A percentile compares a stretch with the other conserved stretches of the same genome.
Conservation (phyloP, 1,139 yeast species). For the Kodamaea fungicola region DNA sequence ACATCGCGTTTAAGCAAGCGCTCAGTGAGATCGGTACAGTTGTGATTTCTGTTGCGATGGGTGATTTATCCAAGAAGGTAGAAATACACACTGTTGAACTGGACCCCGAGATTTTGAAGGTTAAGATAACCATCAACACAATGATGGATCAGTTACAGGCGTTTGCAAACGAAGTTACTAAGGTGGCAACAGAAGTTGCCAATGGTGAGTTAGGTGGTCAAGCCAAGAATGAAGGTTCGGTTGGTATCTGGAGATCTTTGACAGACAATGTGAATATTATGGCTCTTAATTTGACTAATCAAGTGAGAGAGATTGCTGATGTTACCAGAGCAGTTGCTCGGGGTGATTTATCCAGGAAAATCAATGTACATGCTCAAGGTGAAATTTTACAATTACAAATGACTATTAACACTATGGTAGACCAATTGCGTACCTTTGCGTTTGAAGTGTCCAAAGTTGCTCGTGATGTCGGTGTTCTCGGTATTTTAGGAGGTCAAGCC, state of each 20-base stretch:
- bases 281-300: constrained; percentile 84
- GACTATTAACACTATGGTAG: constrained; percentile 85
- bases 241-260: constrained; percentile 81
- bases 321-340: constrained; percentile 82
- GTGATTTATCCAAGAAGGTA: constrained; percentile 77
- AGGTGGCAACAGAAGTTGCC: constrained; percentile 86
- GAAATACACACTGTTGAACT: constrained; percentile 68
- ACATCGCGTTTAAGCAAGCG: constrained; percentile 74
- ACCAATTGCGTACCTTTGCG: constrained; percentile 81
- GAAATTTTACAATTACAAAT: constrained; percentile 75
- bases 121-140: constrained; percentile 76
- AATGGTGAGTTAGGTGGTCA: constrained; percentile 88
- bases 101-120: constrained; percentile 73
- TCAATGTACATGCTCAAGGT: constrained; percentile 82
- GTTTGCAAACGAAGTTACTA: constrained; percentile 78
- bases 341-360: constrained; percentile 73
- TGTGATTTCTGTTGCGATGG: constrained; percentile 80
- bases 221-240: constrained; percentile 78
- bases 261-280: constrained; percentile 83
- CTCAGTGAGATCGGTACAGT: constrained; percentile 77
- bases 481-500: constrained; percentile 86
- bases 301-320: constrained; percentile 81
- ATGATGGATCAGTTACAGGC: constrained; percentile 87
- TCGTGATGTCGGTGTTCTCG: constrained; percentile 86
- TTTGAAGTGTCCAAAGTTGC: constrained; percentile 87